These are phyloP conservation scores for Giardia duodenalis DNA, from an alignment of 208 protist species.

Conservation along the genomic window DNA sequence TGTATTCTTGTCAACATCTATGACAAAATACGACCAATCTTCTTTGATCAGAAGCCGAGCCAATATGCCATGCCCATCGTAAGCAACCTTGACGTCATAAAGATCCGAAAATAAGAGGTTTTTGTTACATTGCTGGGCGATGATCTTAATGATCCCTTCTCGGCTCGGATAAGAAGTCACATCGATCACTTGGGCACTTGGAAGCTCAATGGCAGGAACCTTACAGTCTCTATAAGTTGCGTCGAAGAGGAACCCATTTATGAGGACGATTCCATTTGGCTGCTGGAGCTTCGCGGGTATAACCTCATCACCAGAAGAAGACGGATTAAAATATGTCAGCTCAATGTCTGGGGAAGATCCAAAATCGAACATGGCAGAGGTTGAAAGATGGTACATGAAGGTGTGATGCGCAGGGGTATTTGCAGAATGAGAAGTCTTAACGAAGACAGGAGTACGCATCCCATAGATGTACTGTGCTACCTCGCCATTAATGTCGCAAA, in stretches of 20 bases:
- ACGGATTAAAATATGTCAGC: background rate
- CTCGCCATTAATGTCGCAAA: background rate
- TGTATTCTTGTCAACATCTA: background rate
- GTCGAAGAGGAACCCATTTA: background rate
- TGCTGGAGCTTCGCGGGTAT: background rate
- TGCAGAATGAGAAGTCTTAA: background rate
- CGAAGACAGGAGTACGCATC: background rate
- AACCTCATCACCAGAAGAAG: background rate
- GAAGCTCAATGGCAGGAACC: background rate
- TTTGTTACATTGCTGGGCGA: background rate
- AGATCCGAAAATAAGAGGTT: background rate
- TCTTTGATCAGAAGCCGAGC: background rate
- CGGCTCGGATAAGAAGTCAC: background rate
- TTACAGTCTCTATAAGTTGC: background rate
- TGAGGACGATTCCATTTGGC: background rate
- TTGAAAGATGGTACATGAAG: background rate
- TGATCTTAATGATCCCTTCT: background rate
- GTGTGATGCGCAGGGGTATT: background rate
- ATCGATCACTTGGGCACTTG: background rate
- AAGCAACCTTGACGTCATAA: background rate
- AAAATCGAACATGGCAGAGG: background rate
- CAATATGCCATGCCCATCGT: background rate
- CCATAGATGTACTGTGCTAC: background rate
- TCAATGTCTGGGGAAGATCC: background rate
- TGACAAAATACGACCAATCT: background rate